Percentiles rank a stretch among this genome's conserved stretches.
phyloP scores from a whole-genome alignment of 2,329 filamentous ascomycete genomes.

The Fusarium staphyleae region DNA sequence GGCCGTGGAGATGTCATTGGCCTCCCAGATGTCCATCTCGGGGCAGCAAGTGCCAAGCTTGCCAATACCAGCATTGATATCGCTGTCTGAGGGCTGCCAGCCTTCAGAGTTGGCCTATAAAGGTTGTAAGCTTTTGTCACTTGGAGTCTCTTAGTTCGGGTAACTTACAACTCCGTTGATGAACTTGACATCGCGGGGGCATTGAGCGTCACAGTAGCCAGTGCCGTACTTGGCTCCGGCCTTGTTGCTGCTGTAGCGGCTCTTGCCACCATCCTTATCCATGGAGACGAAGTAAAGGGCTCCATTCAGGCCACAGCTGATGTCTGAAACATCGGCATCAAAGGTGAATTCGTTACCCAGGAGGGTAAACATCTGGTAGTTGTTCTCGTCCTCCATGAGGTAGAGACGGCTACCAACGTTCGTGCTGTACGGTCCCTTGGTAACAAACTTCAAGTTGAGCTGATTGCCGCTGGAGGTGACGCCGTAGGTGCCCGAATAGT shows the following conservation, averaged over 20 bases:
- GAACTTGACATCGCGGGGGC: conserved; percentile 63
- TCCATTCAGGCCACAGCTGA: conserved; percentile 75
- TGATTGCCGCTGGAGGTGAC: conserved; percentile 59
- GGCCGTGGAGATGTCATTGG: conserved; percentile 69
- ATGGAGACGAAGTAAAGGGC: conserved; percentile 72
- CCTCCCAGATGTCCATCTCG: conserved; percentile 72
- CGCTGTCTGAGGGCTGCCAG: conserved; percentile 59
- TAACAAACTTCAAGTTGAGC: conserved; percentile 65
- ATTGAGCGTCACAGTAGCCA: conserved; percentile 61
- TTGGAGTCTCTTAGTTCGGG: background rate
- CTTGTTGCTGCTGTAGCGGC: conserved; percentile 59
- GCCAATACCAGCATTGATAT: conserved; percentile 62
- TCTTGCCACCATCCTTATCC: conserved; percentile 63
- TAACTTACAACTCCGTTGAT: conserved; percentile 58
- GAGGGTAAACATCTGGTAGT: conserved; percentile 71
- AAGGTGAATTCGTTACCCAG: conserved; percentile 75
- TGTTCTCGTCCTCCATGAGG: conserved; percentile 66
- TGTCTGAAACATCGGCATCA: conserved; percentile 72
- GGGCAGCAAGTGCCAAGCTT: conserved; percentile 63
- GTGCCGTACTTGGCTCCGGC: conserved; percentile 67
- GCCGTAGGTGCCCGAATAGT: conserved; percentile 61
- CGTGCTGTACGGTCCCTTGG: conserved; percentile 54
- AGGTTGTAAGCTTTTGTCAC: conserved; percentile 40
- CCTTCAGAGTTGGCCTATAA: conserved; percentile 59
- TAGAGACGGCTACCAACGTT: conserved; percentile 67